These are phyloP conservation scores for Rhizoclosmatium sp. DNA, from an alignment of 192 early-diverging fungal genomes.

Conservation along the genomic window DNA sequence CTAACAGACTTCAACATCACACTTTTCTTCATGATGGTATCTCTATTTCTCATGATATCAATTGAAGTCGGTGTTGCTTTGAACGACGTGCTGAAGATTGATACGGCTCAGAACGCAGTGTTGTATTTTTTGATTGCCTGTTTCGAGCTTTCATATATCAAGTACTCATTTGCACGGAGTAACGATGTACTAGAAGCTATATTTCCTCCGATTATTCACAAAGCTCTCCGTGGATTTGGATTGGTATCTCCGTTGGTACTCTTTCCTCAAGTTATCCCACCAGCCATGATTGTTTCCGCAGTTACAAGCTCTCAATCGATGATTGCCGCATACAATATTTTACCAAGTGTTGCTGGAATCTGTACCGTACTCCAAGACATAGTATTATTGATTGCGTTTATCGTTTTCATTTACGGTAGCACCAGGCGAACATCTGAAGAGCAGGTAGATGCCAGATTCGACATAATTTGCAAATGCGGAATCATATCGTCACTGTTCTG, in stretches of 20 bases:
- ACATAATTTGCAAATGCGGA: not conserved
- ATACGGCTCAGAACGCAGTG: not conserved
- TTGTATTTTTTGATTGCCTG: not conserved
- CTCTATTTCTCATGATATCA: too few relatives aligned
- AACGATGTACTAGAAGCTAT: not conserved
- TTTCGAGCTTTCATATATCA: not conserved
- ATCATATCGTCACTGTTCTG: not conserved
- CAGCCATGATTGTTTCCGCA: not conserved
- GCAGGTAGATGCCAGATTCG: not conserved
- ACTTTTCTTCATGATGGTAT: too few relatives aligned
- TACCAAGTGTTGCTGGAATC: not conserved
- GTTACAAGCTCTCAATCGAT: not conserved
- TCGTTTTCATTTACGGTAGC: not conserved
- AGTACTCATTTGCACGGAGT: not conserved
- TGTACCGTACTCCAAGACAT: not conserved
- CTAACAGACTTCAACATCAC: too few relatives aligned
- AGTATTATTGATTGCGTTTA: not conserved
- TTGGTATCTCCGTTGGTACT: not conserved
- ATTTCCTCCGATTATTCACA: not conserved
- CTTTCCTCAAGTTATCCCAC: not conserved
- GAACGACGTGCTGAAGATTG: not conserved
- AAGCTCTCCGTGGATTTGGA: not conserved
- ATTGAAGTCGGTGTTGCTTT: too few relatives aligned
- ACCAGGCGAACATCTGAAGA: not conserved
- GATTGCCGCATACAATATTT: not conserved